These are phyloP conservation scores for Gossypium lobatum DNA, from an alignment of 441 rosid genomes.

Conservation along the genomic window DNA sequence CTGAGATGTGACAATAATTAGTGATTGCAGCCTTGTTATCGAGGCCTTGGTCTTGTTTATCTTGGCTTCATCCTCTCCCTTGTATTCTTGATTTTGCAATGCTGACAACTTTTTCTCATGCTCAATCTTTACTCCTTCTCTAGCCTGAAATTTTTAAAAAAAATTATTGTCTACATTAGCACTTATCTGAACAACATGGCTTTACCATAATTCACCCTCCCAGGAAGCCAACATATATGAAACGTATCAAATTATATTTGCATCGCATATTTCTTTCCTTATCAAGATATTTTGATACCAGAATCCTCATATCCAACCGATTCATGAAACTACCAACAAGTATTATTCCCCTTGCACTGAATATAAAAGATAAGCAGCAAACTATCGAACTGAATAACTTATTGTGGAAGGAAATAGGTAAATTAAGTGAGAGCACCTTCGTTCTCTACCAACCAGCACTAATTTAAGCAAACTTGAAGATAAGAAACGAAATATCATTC, in stretches of 20 bases:
- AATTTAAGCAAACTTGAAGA: background rate
- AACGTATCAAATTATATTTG: background rate
- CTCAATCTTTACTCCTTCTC: slow-evolving; percentile 88
- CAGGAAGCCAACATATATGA: background rate
- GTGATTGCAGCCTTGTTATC: slow-evolving; percentile 60
- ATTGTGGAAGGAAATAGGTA: background rate
- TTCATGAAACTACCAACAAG: background rate
- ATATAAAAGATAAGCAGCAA: background rate
- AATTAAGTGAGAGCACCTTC: background rate
- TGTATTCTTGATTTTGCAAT: slow-evolving; percentile 85
- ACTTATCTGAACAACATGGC: background rate
- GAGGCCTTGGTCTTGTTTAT: slow-evolving; percentile 80
- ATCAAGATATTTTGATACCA: background rate
- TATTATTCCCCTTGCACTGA: background rate
- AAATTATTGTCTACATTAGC: background rate
- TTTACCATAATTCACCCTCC: background rate
- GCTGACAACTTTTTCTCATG: slow-evolving; percentile 74
- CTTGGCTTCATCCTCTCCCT: slow-evolving; percentile 78
- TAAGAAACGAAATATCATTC: background rate
- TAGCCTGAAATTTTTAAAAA: slow-evolving; percentile 37
- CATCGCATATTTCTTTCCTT: background rate
- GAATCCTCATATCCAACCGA: background rate
- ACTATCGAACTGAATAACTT: background rate
- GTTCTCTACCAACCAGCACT: slow-evolving; percentile 3
- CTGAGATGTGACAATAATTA: slow-evolving; percentile 67